Conservation (phyloP, 2,329 filamentous ascomycete species). For the Xylariaceae sp. region DNA sequence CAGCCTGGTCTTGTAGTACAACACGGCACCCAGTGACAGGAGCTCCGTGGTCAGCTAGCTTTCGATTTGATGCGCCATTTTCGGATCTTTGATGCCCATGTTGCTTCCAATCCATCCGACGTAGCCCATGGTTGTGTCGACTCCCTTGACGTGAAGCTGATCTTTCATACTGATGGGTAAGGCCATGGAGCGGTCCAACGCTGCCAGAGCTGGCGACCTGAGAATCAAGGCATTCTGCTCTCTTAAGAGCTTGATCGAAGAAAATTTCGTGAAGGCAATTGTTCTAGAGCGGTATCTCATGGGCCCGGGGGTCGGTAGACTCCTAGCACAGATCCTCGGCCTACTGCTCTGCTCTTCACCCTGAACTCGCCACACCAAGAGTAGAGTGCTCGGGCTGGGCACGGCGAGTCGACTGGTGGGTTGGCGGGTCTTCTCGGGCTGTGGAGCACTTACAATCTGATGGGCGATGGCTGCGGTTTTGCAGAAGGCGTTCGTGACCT, state of each 20-base stretch:
- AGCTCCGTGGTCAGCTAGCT: constrained; percentile 45
- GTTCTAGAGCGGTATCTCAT: constrained; percentile 1
- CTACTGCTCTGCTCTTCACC: too few species aligned
- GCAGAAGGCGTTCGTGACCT: constrained; percentile 41
- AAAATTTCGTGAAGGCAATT: constrained; percentile 33
- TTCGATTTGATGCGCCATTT: constrained; percentile 38
- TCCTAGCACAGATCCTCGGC: too few species aligned
- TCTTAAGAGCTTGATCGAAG: constrained; percentile 22
- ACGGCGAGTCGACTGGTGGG: constrained; percentile 10
- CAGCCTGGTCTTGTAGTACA: constrained; percentile 51
- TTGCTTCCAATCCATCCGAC: constrained; percentile 46
- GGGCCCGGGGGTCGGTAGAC: too few species aligned
- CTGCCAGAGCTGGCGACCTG: constrained; percentile 24
- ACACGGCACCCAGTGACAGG: constrained; percentile 47
- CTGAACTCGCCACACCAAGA: too few species aligned
- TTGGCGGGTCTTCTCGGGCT: too few species aligned
- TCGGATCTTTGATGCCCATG: constrained; percentile 32
- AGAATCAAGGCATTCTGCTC: constrained; percentile 41
- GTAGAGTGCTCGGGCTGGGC: neutral
- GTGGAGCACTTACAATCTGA: constrained; percentile 38
- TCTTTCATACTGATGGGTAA: constrained; percentile 50
- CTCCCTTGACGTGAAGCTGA: constrained; percentile 47
- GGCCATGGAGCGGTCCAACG: constrained; percentile 28
- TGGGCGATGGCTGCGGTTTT: constrained; percentile 49
- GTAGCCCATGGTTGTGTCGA: constrained; percentile 49